These are phyloP conservation scores for Aristolochia contorta DNA, from an alignment of 164 flowering plant species.

Conservation along the genomic window DNA sequence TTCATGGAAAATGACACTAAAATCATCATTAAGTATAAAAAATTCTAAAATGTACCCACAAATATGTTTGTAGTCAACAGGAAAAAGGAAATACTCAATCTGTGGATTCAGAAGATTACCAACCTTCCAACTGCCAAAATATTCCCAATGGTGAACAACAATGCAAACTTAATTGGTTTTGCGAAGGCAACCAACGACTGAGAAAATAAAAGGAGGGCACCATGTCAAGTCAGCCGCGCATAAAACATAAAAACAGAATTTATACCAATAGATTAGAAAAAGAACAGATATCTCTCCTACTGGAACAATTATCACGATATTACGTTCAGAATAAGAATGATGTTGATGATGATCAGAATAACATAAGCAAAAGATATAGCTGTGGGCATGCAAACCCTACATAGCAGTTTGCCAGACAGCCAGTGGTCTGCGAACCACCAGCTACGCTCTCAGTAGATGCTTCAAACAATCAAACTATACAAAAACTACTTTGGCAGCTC, in stretches of 20 bases:
- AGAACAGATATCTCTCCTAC: background rate
- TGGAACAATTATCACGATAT: too few species aligned
- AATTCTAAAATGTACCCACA: background rate
- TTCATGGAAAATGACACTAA: background rate
- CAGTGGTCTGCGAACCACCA: too few species aligned
- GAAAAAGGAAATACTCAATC: background rate
- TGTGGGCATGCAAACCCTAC: too few species aligned
- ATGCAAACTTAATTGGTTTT: constrained; percentile 82
- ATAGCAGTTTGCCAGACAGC: too few species aligned
- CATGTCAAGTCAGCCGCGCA: background rate
- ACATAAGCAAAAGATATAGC: background rate
- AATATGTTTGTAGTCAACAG: background rate
- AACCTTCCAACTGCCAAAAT: constrained; percentile 53
- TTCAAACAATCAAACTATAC: too few species aligned
- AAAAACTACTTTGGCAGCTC: too few species aligned
- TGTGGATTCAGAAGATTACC: background rate
- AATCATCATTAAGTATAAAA: background rate
- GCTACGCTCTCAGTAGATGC: too few species aligned
- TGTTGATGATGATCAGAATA: background rate
- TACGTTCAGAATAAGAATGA: background rate
- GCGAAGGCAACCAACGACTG: constrained; percentile 72
- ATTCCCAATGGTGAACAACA: constrained; percentile 80
- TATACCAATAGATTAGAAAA: background rate
- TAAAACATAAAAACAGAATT: background rate
- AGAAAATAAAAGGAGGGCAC: background rate